Evolutionary conservation across 495 filamentous ascomycete species (phyloP), one percentile per base, ranked within the genome.

Genomic region (Diplogelasinospora grovesii): DNA sequence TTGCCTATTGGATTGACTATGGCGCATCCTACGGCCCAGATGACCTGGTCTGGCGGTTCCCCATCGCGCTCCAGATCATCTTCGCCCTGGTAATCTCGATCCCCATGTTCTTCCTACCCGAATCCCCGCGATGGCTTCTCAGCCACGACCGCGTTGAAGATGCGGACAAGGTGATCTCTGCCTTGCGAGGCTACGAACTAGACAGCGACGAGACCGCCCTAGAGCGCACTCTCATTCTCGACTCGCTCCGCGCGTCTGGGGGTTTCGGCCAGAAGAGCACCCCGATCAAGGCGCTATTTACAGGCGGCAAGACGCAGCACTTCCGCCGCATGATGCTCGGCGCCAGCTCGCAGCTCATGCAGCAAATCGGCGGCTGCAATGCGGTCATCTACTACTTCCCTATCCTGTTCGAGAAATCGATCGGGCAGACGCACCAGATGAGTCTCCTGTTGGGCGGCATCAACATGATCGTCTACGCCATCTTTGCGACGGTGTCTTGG

Each of bases 381-480:
- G 84, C 83, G 9, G 82, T 86, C 49, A 89, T 88, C 54, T 92
- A 92, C 70, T 89, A 83, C 63, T 83, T 84, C 46, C 83, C 85
- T 0, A 73, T 89, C 27, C 73, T 92, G 1, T 86, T 89, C 63
- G 57, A 87, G 61, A 56, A 70, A 8, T 79, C 77, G 14, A 77
- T 89, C 47, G 46, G 61, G 14, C 64, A 74, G 46, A 57, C 53
- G 1, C 71, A 80, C 46, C 72, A 74, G 39, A 69, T 88, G 48
- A 71, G 78, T 10, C 58, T 89, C 8, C 65, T 90, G 10, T 64
- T 90, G 5, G 85, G 85, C 24, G 86, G 85, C 54, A 74, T 89
- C 26, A 89, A 86, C 66, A 81, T 86, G 69, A 72, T 86, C 16
- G 78, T 89, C 22, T 90, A 93, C 55, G 68, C 82, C 10, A 75